phyloP scores from a whole-genome alignment of 169 alveolate species.

The Cardiosporidium cionae region DNA sequence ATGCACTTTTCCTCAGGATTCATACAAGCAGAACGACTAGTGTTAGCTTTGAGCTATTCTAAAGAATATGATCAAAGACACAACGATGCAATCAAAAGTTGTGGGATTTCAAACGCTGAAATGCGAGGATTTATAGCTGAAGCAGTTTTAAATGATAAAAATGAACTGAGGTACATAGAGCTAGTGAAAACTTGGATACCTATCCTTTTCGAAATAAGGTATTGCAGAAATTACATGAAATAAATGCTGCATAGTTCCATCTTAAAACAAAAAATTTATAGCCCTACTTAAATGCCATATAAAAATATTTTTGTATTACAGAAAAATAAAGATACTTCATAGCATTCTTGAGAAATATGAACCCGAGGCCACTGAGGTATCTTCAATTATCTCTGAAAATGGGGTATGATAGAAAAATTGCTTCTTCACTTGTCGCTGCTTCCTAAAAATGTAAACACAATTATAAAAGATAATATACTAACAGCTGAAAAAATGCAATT shows the following conservation, averaged over 20 bases:
- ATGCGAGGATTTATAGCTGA: neutral
- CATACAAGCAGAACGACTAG: neutral
- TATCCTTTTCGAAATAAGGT: neutral
- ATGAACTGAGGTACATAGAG: neutral
- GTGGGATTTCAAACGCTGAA: neutral
- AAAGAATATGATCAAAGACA: neutral
- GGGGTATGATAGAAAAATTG: too few relatives aligned
- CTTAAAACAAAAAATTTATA: too few relatives aligned
- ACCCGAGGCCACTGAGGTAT: too few relatives aligned
- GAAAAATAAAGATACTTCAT: too few relatives aligned
- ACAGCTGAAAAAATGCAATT: too few relatives aligned
- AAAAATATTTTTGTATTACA: too few relatives aligned
- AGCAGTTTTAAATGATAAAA: neutral
- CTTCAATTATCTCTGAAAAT: too few relatives aligned
- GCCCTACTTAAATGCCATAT: too few relatives aligned
- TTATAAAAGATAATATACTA: too few relatives aligned
- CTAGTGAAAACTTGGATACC: neutral
- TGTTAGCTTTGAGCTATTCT: neutral
- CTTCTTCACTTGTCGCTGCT: too few relatives aligned
- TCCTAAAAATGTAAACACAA: too few relatives aligned
- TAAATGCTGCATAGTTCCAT: neutral
- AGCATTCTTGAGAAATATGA: too few relatives aligned
- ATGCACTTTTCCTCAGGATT: neutral
- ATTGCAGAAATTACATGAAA: neutral
- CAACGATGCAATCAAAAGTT: neutral